phyloP scores from a whole-genome alignment of 1,284 basidiomycete genomes.

The Volvariella surrecta region DNA sequence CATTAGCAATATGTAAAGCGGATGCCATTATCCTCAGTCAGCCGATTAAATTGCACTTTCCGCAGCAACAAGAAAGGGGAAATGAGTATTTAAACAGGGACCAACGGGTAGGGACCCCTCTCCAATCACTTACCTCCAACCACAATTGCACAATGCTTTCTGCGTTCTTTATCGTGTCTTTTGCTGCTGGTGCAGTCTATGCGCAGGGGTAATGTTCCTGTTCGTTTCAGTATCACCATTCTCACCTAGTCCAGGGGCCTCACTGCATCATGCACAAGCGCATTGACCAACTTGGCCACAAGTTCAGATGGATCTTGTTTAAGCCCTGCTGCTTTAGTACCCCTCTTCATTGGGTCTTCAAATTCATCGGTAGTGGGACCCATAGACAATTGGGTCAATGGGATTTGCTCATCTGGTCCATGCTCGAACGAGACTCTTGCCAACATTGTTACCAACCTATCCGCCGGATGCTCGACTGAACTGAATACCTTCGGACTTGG shows the following conservation, averaged over 20 bases:
- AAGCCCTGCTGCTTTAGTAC: conserved; percentile 36
- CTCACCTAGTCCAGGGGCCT: neutral
- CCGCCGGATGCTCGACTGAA: conserved; percentile 44
- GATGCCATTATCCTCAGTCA: no score
- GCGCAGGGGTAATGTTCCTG: conserved; percentile 33
- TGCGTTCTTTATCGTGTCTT: conserved; percentile 8
- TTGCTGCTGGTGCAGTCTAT: conserved; percentile 32
- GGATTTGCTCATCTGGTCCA: conserved; percentile 41
- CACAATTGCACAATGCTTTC: conserved; percentile 9
- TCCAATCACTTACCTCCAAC: conserved; percentile 5
- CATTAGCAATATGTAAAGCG: no score
- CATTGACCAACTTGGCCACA: conserved; percentile 31
- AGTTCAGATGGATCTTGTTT: conserved; percentile 46
- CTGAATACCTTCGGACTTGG: conserved; percentile 26
- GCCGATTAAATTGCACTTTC: no score
- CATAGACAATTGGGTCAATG: conserved; percentile 49
- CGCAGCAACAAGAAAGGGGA: no score
- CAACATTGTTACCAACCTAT: conserved; percentile 36
- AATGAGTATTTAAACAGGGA: no score
- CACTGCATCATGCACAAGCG: conserved; percentile 23
- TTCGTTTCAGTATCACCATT: no score
- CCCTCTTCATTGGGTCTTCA: conserved; percentile 25
- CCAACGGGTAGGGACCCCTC: no score
- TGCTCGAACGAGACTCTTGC: conserved; percentile 48
- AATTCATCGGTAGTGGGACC: conserved; percentile 41